These are phyloP conservation scores for Dicorynia guianensis DNA, from an alignment of 306 rosid genomes.

Conservation along the genomic window DNA sequence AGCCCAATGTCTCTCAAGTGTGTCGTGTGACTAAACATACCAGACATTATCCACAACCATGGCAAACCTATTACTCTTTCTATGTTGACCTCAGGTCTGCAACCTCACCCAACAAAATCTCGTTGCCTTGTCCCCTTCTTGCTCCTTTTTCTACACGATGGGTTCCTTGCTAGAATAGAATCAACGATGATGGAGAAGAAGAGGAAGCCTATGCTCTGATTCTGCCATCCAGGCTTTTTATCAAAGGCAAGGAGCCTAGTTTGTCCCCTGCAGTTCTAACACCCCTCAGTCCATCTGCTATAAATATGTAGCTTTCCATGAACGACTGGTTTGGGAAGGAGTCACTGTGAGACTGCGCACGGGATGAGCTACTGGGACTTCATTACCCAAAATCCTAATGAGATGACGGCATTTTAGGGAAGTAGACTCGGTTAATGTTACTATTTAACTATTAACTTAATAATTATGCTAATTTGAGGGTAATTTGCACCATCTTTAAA, in stretches of 20 bases:
- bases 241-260: constrained; percentile 23
- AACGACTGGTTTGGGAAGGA: constrained; percentile 33
- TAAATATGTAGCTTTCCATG: constrained; percentile 14
- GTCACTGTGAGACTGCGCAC: constrained; percentile 27
- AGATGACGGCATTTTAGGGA: constrained; percentile 11
- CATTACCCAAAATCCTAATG: background rate
- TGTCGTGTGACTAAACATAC: constrained; percentile 42
- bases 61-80: constrained; percentile 44
- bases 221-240: constrained; percentile 39
- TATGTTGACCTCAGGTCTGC: constrained; percentile 39
- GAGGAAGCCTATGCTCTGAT: constrained; percentile 44
- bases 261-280: background rate
- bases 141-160: constrained; percentile 38
- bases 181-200: constrained; percentile 9
- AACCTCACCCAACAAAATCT: constrained; percentile 27
- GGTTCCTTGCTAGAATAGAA: constrained; percentile 22
- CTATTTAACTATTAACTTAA: too few species aligned
- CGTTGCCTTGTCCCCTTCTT: constrained; percentile 26
- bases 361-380: constrained; percentile 34
- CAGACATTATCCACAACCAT: constrained; percentile 43
- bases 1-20: constrained; percentile 49
- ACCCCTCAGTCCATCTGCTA: background rate
- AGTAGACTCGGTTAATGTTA: too few species aligned
- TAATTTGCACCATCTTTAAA: too few species aligned
- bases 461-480: too few species aligned